Percentiles rank a stretch among this genome's conserved stretches.
These are phyloP conservation scores for Clonostachys sp. DNA, from an alignment of 2,329 filamentous ascomycete species.

Conservation along the genomic window DNA sequence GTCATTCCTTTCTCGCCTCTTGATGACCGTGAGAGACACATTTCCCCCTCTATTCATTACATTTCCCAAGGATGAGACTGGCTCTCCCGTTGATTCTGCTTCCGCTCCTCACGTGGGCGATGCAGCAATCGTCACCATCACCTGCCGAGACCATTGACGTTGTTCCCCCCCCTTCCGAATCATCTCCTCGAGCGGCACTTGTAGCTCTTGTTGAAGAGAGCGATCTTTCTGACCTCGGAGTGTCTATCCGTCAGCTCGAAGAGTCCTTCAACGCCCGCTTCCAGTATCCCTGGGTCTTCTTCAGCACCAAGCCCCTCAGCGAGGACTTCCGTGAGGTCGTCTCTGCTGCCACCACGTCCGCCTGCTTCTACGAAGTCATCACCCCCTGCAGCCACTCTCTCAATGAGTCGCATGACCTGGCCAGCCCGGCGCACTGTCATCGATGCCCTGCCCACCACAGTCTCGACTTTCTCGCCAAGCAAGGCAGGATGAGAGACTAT, in stretches of 20 bases:
- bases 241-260: conserved; percentile 50
- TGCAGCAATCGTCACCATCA: too few species aligned
- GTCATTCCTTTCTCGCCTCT: not conserved
- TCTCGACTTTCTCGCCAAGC: conserved; percentile 75
- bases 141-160: too few species aligned
- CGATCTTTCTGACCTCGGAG: conserved; percentile 21
- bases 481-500: conserved; percentile 61
- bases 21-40: too few species aligned
- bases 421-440: conserved; percentile 28
- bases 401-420: not conserved
- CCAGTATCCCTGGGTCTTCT: conserved; percentile 85
- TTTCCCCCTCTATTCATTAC: too few species aligned
- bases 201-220: conserved; percentile 21
- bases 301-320: conserved; percentile 76
- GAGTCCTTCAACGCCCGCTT: conserved; percentile 70
- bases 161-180: too few species aligned
- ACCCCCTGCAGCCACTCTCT: not conserved
- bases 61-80: too few species aligned
- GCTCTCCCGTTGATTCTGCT: too few species aligned
- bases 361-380: conserved; percentile 68
- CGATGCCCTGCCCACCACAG: conserved; percentile 52
- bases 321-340: conserved; percentile 71
- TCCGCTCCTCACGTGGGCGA: too few species aligned
- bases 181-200: conserved; percentile 19
- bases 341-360: conserved; percentile 63